Base-by-base conservation (phyloP, 345 rosid species). In the Salix arbutifolia region DNA sequence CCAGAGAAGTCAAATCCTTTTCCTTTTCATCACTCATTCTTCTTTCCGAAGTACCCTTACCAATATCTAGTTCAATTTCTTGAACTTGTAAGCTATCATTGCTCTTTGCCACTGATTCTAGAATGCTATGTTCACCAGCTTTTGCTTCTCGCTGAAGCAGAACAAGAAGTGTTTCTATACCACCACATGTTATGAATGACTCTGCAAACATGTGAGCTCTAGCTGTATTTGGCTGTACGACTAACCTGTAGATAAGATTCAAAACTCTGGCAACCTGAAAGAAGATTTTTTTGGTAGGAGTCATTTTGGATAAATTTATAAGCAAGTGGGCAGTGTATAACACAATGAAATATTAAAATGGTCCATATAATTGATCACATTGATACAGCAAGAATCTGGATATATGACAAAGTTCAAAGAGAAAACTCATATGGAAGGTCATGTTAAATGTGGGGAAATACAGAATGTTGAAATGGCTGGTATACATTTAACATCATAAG, bases 91-190 rank as follows among this genome's bases (percentile, higher is more conserved):
- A 78, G 78, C 76, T 73, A 75, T 76, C 78, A 70, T 82, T 84
- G 83, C 77, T 79, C 79, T 79, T 83, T 56, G 64, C 74, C 72
- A 25, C 69, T 53, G 81, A 64, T 71, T 84, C 93, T 74, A 77
- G 75, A 83, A 86, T 62, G 70, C 66, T 69, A 50, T 75, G 81
- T 75, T 96, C 97, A 25, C 97, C 97, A 84, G 86, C 86, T 86
- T 92, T 93, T 74, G 93, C 98, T 90, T 96, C 98, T 75, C 90
- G 87, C 76, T 96, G 99, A 83, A 96, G 88, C 80, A 96, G 84
- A 75, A 96, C 98, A 81, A 96, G 98, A 87, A 96, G 97, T 33
- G 95, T 91, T 84, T 96, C 99, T 84, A 94, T 84, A 69, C 99
- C 99, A 81, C 97, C 99, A 64, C 91, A 86, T 81, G 83, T 79